Evolutionary conservation across 208 protist species (phyloP).

Genomic region (Leishmania turanica): DNA sequence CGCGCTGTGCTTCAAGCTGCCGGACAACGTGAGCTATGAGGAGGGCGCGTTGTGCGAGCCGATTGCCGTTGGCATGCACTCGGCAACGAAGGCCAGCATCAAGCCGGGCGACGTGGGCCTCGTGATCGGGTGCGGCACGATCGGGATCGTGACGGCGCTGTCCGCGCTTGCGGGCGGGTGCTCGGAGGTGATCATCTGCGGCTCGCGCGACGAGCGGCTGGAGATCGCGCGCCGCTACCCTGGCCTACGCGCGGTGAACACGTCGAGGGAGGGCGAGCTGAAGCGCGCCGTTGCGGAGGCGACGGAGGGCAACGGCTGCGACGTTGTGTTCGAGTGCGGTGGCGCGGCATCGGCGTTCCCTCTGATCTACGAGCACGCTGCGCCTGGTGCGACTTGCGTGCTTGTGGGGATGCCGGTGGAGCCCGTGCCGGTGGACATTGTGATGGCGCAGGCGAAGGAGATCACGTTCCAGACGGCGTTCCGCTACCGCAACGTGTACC

Average conservation of each 20-base stretch:
- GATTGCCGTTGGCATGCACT: conserved; percentile 58
- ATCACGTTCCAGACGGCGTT: conserved; percentile 58
- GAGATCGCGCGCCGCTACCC: conserved; percentile 35
- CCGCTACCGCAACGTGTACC: conserved; percentile 55
- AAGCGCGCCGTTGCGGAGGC: conserved; percentile 31
- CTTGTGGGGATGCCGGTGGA: conserved; percentile 53
- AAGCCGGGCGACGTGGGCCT: conserved; percentile 40
- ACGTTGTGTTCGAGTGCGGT: conserved; percentile 58
- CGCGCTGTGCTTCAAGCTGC: conserved; percentile 65
- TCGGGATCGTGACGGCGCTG: conserved; percentile 55
- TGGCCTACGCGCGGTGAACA: conserved; percentile 41
- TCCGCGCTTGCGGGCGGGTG: conserved; percentile 49
- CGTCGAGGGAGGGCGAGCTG: conserved; percentile 30
- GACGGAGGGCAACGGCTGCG: conserved; percentile 40
- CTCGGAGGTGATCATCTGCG: conserved; percentile 52
- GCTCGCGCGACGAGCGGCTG: conserved; percentile 36
- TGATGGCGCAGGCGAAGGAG: conserved; percentile 52
- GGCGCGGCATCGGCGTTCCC: conserved; percentile 34
- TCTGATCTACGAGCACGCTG: conserved; percentile 41
- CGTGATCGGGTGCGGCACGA: conserved; percentile 45
- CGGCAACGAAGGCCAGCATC: conserved; percentile 53
- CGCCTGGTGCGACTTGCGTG: conserved; percentile 49
- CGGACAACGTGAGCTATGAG: conserved; percentile 63
- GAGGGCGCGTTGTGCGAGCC: conserved; percentile 78
- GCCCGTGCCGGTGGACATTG: conserved; percentile 38